phyloP scores from a whole-genome alignment of 768 basidiomycete species.

The Krasilnikovozyma curviuscula region DNA sequence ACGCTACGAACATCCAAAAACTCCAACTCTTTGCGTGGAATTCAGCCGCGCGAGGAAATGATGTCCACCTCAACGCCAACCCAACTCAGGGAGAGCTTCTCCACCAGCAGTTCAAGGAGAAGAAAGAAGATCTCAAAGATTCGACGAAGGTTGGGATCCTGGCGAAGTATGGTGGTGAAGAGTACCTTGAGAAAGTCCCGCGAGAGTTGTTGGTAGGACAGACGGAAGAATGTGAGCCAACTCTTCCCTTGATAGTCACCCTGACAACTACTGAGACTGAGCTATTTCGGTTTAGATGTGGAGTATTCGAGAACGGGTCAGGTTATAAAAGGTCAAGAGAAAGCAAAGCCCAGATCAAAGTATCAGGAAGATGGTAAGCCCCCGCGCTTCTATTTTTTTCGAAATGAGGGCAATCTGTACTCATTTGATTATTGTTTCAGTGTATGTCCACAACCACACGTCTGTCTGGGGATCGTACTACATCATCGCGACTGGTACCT shows the following conservation, averaged over 20 bases:
- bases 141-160: slow-evolving; percentile 74
- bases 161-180: slow-evolving; percentile 79
- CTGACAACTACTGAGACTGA: not conserved
- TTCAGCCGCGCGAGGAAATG: slow-evolving; percentile 75
- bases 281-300: slow-evolving; percentile 35
- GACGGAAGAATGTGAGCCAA: slow-evolving; percentile 55
- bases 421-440: slow-evolving; percentile 28
- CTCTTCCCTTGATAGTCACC: not conserved
- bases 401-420: not conserved
- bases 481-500: slow-evolving; percentile 43
- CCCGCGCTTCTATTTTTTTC: not conserved
- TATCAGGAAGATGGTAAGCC: slow-evolving; percentile 85
- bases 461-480: slow-evolving; percentile 98
- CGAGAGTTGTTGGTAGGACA: slow-evolving; percentile 85
- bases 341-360: slow-evolving; percentile 69
- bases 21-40: slow-evolving; percentile 97
- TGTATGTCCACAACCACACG: slow-evolving; percentile 80
- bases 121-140: slow-evolving; percentile 81
- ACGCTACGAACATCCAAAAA: slow-evolving; percentile 75
- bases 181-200: slow-evolving; percentile 75
- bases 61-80: slow-evolving; percentile 86
- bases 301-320: slow-evolving; percentile 87
- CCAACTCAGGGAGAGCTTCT: slow-evolving; percentile 87
- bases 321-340: slow-evolving; percentile 77
- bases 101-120: slow-evolving; percentile 73